phyloP scores from a whole-genome alignment of 2,329 filamentous ascomycete species.

The Sphaerulina vaccinii region DNA sequence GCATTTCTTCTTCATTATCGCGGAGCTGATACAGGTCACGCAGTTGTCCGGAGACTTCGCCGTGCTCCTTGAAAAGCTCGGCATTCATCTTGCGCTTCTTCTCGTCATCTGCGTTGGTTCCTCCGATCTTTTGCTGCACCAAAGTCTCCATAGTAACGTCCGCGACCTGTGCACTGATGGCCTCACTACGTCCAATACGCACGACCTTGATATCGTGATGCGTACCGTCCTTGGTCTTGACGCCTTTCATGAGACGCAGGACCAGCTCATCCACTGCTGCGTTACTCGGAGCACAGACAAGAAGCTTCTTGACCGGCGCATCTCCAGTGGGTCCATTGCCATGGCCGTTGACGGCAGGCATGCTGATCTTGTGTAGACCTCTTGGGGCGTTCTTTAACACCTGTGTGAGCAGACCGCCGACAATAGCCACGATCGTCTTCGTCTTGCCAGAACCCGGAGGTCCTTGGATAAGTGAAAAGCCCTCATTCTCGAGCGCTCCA shows the following conservation, averaged over 20 bases:
- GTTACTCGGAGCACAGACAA: slow-evolving; percentile 98
- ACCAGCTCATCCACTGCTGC: slow-evolving; percentile 96
- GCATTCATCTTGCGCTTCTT: slow-evolving; percentile 53
- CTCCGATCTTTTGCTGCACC: slow-evolving; percentile 69
- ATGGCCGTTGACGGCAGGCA: slow-evolving; percentile 36
- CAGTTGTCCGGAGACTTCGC: slow-evolving; percentile 63
- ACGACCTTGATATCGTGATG: slow-evolving; percentile 79
- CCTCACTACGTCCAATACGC: slow-evolving; percentile 85
- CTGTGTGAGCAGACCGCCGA: slow-evolving; percentile 76
- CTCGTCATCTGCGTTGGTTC: slow-evolving; percentile 36
- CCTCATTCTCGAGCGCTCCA: slow-evolving; percentile 91
- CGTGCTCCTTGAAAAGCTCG: slow-evolving; percentile 70
- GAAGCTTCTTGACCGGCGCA: slow-evolving; percentile 71
- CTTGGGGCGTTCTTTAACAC: slow-evolving; percentile 49
- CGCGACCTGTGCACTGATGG: slow-evolving; percentile 82
- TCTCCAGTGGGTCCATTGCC: slow-evolving; percentile 25
- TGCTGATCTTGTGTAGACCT: slow-evolving; percentile 36
- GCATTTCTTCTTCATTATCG: slow-evolving; percentile 48
- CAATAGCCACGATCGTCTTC: slow-evolving; percentile 95
- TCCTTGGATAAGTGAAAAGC: slow-evolving; percentile 92
- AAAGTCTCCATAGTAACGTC: slow-evolving; percentile 94
- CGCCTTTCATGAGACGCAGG: slow-evolving; percentile 81
- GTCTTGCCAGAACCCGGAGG: slow-evolving; percentile 91
- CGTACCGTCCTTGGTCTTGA: slow-evolving; percentile 73
- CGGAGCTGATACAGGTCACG: slow-evolving; percentile 68